Evolutionary conservation across 352 stramenopile species (phyloP).

Genomic region (Globisporangium spiculum): DNA sequence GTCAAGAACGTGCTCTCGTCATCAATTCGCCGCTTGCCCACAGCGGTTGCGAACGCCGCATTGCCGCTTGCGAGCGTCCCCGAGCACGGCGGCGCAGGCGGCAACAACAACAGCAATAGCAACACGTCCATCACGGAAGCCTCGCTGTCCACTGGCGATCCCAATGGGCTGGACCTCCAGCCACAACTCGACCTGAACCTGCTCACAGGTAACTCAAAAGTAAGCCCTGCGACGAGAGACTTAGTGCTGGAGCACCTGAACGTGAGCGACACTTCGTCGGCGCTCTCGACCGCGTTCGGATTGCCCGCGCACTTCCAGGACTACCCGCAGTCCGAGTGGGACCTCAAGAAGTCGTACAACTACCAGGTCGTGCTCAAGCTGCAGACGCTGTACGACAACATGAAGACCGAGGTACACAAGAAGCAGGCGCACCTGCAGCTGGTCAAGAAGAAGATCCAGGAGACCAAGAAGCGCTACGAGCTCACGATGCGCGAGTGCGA

Average conservation of each 20-base stretch:
- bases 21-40: conserved; percentile 49
- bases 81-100: conserved; percentile 2
- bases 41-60: conserved; percentile 26
- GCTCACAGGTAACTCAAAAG: background rate
- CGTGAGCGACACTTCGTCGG: conserved; percentile 22
- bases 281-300: conserved; percentile 48
- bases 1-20: conserved; percentile 59
- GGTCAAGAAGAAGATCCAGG: conserved; percentile 57
- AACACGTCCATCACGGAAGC: conserved; percentile 20
- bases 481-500: conserved; percentile 71
- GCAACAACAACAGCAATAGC: background rate
- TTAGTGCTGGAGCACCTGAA: conserved; percentile 19
- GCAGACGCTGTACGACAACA: conserved; percentile 65
- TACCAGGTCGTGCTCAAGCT: conserved; percentile 75
- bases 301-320: conserved; percentile 74
- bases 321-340: conserved; percentile 75
- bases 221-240: conserved; percentile 20
- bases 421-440: conserved; percentile 65
- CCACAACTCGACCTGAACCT: conserved; percentile 6
- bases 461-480: conserved; percentile 61
- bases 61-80: conserved; percentile 32
- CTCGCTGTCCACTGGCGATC: background rate
- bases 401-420: conserved; percentile 52
- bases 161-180: background rate
- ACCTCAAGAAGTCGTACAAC: conserved; percentile 77